Conservation (phyloP, 164 flowering plant genomes). For the Chloranthus sessilifolius region DNA sequence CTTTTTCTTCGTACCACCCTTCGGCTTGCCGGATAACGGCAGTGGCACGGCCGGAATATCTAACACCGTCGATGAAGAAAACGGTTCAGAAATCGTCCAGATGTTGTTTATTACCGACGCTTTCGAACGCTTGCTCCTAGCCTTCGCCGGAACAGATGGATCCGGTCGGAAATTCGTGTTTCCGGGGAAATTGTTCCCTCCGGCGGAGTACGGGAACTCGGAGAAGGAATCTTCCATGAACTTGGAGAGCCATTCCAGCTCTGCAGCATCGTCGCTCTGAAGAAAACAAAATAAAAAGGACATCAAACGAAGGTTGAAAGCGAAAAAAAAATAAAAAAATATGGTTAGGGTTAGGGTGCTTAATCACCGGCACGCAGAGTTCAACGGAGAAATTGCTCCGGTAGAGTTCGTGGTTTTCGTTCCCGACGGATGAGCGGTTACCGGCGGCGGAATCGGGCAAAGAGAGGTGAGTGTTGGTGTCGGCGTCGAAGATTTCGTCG, state of each 20-base stretch:
- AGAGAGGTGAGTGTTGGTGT: constrained; percentile 13
- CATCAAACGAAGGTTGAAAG: not conserved
- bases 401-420: not conserved
- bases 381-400: constrained; percentile 31
- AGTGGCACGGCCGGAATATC: not conserved
- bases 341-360: not conserved
- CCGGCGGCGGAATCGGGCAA: not conserved
- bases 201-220: constrained; percentile 18
- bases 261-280: constrained; percentile 51
- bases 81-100: constrained; percentile 16
- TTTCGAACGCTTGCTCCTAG: constrained; percentile 38
- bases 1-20: constrained; percentile 2
- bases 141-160: constrained; percentile 24
- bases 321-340: not conserved
- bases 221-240: constrained; percentile 59
- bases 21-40: not conserved
- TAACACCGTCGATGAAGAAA: not conserved
- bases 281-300: not conserved
- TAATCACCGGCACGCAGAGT: constrained; percentile 44
- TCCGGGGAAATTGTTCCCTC: constrained; percentile 16
- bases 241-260: constrained; percentile 68
- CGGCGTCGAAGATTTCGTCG: constrained; percentile 24
- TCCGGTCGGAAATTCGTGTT: constrained; percentile 14
- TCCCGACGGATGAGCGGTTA: constrained; percentile 2
- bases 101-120: constrained; percentile 4